phyloP scores from a whole-genome alignment of 352 stramenopile species.

The Phytophthora pistaciae region DNA sequence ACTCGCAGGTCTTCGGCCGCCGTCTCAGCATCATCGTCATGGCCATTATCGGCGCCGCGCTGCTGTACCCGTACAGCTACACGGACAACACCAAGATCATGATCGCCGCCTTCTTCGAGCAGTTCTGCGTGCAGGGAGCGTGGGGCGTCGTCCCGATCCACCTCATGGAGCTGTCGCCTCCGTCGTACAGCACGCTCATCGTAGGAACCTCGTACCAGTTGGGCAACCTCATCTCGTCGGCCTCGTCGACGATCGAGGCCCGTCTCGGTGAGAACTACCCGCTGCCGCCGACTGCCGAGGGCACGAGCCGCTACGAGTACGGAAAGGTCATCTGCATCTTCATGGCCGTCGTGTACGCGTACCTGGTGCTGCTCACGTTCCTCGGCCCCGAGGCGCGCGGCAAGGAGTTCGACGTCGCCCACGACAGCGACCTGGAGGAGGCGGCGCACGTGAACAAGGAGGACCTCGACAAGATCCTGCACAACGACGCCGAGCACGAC shows the following conservation, averaged over 20 bases:
- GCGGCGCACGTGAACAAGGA: slow-evolving; percentile 37
- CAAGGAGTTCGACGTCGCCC: slow-evolving; percentile 54
- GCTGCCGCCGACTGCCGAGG: slow-evolving; percentile 34
- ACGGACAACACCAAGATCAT: slow-evolving; percentile 34
- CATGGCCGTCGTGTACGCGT: slow-evolving; percentile 55
- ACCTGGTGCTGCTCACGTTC: slow-evolving; percentile 48
- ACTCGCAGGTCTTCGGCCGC: slow-evolving; percentile 56
- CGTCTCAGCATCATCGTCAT: slow-evolving; percentile 51
- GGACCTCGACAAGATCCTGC: slow-evolving; percentile 48
- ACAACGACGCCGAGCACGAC: slow-evolving; percentile 31
- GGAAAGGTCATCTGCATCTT: slow-evolving; percentile 56
- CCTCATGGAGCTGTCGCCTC: slow-evolving; percentile 59
- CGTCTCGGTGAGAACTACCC: slow-evolving; percentile 52
- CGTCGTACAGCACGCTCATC: slow-evolving; percentile 57
- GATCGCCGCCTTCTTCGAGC: slow-evolving; percentile 51
- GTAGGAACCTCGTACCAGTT: slow-evolving; percentile 60
- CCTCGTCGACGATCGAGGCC: slow-evolving; percentile 57
- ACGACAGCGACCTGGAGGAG: slow-evolving; percentile 44
- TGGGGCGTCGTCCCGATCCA: slow-evolving; percentile 67
- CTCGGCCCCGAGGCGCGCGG: slow-evolving; percentile 51
- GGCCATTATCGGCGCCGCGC: slow-evolving; percentile 31
- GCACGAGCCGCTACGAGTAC: slow-evolving; percentile 51
- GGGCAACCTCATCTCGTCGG: slow-evolving; percentile 62
- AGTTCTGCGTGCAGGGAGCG: slow-evolving; percentile 58
- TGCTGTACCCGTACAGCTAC: slow-evolving; percentile 64